Percentiles rank a stretch among this genome's conserved stretches.
phyloP scores from a whole-genome alignment of 2,329 filamentous ascomycete genomes.

The Cladophialophora bantiana region DNA sequence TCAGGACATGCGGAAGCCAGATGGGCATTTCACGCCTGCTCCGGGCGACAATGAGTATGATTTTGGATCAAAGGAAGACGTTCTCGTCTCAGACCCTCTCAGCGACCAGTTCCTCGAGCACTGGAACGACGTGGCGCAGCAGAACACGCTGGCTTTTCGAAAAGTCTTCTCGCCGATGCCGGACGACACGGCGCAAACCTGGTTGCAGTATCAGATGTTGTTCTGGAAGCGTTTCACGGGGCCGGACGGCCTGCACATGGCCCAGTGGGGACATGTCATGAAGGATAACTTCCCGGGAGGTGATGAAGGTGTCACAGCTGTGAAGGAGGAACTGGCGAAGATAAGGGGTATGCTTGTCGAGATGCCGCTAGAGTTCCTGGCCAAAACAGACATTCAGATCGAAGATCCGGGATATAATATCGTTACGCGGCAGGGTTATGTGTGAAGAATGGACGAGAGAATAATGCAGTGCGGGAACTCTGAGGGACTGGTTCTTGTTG shows the following conservation, averaged over 20 bases:
- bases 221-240: constrained; percentile 49
- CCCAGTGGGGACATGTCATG: constrained; percentile 86
- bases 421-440: constrained; percentile 24
- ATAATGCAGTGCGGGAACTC: no score
- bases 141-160: constrained; percentile 66
- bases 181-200: constrained; percentile 58
- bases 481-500: no score
- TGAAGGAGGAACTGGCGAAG: constrained; percentile 71
- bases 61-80: constrained; percentile 56
- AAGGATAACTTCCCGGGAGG: constrained; percentile 70
- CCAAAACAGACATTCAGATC: constrained; percentile 25
- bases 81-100: constrained; percentile 64
- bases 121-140: constrained; percentile 65
- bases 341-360: constrained; percentile 77
- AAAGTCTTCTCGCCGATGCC: constrained; percentile 68
- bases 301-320: constrained; percentile 70
- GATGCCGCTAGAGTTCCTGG: constrained; percentile 86
- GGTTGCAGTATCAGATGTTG: constrained; percentile 51
- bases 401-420: constrained; percentile 28
- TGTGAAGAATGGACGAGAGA: background rate
- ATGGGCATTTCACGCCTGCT: constrained; percentile 64
- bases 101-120: constrained; percentile 60
- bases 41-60: constrained; percentile 63
- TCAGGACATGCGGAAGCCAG: constrained; percentile 70
- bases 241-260: constrained; percentile 60